A percentile compares a stretch with the other conserved stretches of the same genome.
Evolutionary conservation across 441 rosid genomes (phyloP).

Genomic region (Syzygium malaccense): DNA sequence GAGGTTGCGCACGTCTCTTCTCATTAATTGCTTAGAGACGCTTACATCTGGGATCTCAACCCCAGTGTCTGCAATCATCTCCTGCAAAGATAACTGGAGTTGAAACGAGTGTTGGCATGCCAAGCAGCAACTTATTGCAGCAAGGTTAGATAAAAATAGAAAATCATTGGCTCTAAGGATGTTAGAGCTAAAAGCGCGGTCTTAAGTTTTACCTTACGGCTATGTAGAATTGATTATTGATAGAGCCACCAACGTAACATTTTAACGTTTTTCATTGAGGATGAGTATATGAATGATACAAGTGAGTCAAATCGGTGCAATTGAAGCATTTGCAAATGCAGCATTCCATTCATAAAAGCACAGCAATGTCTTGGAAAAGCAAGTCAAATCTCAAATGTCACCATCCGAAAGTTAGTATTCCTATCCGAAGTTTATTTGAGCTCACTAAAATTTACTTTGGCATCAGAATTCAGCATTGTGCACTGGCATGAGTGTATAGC

Average conservation of each 20-base stretch:
- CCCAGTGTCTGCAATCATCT: conserved; percentile 61
- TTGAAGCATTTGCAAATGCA: not conserved
- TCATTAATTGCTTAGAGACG: conserved; percentile 61
- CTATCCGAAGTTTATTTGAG: not conserved
- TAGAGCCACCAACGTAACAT: not conserved
- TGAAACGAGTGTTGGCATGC: not conserved
- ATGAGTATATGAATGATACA: not conserved
- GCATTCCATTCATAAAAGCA: not conserved
- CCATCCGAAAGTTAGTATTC: not conserved
- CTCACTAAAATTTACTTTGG: not conserved
- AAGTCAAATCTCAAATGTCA: not conserved
- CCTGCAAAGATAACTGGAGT: conserved; percentile 29
- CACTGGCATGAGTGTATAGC: not conserved
- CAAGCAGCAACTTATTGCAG: not conserved
- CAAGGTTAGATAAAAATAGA: not conserved
- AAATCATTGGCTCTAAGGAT: not conserved
- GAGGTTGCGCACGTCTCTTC: conserved; percentile 54
- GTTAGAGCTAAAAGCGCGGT: not conserved
- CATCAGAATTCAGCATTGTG: not conserved
- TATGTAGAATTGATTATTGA: not conserved
- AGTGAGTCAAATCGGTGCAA: not conserved
- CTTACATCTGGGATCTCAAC: conserved; percentile 51
- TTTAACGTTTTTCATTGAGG: not conserved
- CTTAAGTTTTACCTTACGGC: not conserved
- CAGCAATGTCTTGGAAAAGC: not conserved